phyloP scores from a whole-genome alignment of 768 basidiomycete genomes.

The Russula olivacea region DNA sequence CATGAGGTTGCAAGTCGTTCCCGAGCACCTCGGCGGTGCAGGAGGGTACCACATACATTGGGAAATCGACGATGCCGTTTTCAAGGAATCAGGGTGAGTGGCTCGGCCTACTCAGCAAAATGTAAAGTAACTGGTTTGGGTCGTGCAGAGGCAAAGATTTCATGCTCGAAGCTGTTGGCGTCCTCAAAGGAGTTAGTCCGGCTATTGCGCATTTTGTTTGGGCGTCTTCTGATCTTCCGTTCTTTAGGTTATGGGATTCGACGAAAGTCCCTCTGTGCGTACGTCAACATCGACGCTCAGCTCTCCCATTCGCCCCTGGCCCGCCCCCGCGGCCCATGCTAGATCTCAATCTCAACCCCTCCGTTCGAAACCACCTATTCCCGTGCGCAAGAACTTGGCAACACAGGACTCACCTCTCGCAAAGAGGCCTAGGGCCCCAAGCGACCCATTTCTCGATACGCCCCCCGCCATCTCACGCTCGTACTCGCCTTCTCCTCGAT shows the following conservation, averaged over 20 bases:
- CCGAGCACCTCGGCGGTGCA: slow-evolving; percentile 75
- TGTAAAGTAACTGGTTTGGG: slow-evolving; percentile 25
- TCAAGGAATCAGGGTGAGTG: slow-evolving; percentile 87
- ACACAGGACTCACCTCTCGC: slow-evolving; percentile 41
- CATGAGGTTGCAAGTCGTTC: slow-evolving; percentile 75
- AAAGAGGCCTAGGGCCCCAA: slow-evolving; percentile 67
- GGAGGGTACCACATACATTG: slow-evolving; percentile 69
- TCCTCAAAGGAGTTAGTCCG: slow-evolving; percentile 81
- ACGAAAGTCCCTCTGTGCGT: slow-evolving; percentile 43
- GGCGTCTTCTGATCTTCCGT: slow-evolving; percentile 13
- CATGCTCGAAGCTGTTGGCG: slow-evolving; percentile 85
- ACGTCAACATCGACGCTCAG: slow-evolving; percentile 27
- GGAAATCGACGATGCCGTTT: slow-evolving; percentile 92
- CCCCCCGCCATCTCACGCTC: slow-evolving; percentile 55
- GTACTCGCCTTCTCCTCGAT: slow-evolving; percentile 48
- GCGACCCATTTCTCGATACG: slow-evolving; percentile 76
- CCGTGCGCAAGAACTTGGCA: slow-evolving; percentile 32
- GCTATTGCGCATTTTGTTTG: slow-evolving; percentile 29
- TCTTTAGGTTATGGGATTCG: slow-evolving; percentile 60
- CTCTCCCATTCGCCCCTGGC: slow-evolving; percentile 35
- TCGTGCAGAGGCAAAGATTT: slow-evolving; percentile 79
- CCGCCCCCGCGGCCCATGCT: slow-evolving; percentile 40
- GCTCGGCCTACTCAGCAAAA: slow-evolving; percentile 19
- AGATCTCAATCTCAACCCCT: slow-evolving; percentile 54
- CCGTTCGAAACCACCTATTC: slow-evolving; percentile 31